Conservation (phyloP, 1,284 basidiomycete genomes). For the Athelia sp. region DNA sequence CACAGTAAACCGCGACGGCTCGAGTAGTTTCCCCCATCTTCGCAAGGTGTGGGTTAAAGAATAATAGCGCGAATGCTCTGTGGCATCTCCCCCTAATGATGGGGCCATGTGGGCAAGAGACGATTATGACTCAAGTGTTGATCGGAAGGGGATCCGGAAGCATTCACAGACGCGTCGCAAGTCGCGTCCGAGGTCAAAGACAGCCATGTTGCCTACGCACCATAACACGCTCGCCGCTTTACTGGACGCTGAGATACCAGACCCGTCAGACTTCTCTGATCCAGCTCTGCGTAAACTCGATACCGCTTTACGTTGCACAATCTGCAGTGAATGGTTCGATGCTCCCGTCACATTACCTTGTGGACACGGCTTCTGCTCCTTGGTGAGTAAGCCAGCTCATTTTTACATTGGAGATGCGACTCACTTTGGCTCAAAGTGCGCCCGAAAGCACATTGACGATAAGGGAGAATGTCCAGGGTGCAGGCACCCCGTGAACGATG, state of each 20-base stretch:
- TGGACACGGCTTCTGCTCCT: conserved; percentile 74
- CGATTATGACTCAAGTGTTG: too few relatives aligned
- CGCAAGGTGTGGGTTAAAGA: background rate
- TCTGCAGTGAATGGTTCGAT: conserved; percentile 66
- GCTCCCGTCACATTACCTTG: conserved; percentile 67
- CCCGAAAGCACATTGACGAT: conserved; percentile 47
- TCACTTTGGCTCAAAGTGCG: conserved; percentile 59
- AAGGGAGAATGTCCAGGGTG: conserved; percentile 68
- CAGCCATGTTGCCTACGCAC: too few relatives aligned
- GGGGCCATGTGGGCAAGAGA: too few relatives aligned
- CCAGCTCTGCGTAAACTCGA: conserved; percentile 61
- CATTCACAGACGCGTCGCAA: too few relatives aligned
- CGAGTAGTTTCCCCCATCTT: background rate
- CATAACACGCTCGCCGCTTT: too few relatives aligned
- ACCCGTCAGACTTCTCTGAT: conserved; percentile 62
- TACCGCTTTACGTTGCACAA: conserved; percentile 58
- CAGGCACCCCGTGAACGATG: conserved; percentile 48
- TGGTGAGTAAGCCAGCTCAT: too few relatives aligned
- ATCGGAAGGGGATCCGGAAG: too few relatives aligned
- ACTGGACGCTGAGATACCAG: conserved; percentile 39
- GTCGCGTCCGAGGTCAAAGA: too few relatives aligned
- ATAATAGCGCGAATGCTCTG: too few relatives aligned
- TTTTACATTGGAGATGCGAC: too few relatives aligned
- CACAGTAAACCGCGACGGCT: conserved; percentile 79
- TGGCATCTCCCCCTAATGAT: too few relatives aligned